phyloP scores from a whole-genome alignment of 2,329 filamentous ascomycete genomes.

The Chrysosporium queenslandicum region DNA sequence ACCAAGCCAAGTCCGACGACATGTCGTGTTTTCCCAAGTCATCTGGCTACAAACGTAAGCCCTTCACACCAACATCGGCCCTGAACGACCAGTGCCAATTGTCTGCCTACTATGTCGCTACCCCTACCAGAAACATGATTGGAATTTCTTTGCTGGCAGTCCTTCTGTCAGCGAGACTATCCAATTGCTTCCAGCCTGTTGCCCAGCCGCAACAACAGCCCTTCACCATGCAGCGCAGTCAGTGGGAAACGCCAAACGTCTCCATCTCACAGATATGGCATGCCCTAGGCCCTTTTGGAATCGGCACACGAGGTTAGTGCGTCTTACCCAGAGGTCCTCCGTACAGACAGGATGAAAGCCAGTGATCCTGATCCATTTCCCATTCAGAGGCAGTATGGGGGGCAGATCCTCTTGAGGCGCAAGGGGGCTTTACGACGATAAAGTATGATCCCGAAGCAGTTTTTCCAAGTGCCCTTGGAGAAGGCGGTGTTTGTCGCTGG shows the following conservation, averaged over 20 bases:
- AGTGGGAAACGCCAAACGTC: slow-evolving; percentile 1
- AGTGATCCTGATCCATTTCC: slow-evolving; percentile 15
- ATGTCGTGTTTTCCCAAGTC: no score
- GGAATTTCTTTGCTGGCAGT: neutral
- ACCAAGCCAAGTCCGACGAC: no score
- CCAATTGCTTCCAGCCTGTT: neutral
- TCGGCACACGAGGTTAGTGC: slow-evolving; percentile 47
- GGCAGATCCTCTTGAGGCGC: slow-evolving; percentile 46
- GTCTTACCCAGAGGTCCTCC: neutral
- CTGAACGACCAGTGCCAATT: no score
- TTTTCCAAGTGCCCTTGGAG: slow-evolving; percentile 40
- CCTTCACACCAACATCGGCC: no score
- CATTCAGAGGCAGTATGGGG: slow-evolving; percentile 39
- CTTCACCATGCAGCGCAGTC: neutral
- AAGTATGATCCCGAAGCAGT: slow-evolving; percentile 33
- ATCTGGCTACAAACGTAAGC: no score
- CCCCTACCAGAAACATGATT: no score
- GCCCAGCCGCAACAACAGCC: neutral
- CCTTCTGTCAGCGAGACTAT: neutral
- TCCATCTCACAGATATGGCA: slow-evolving; percentile 37
- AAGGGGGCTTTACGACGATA: slow-evolving; percentile 44
- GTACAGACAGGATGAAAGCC: slow-evolving; percentile 1
- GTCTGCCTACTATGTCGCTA: no score
- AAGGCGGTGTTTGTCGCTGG: slow-evolving; percentile 45
- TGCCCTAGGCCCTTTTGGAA: slow-evolving; percentile 48